Percentiles rank a stretch among this genome's conserved stretches.
phyloP scores from a whole-genome alignment of 1,139 yeast genomes.

The Saccharomyces pastorianus region DNA sequence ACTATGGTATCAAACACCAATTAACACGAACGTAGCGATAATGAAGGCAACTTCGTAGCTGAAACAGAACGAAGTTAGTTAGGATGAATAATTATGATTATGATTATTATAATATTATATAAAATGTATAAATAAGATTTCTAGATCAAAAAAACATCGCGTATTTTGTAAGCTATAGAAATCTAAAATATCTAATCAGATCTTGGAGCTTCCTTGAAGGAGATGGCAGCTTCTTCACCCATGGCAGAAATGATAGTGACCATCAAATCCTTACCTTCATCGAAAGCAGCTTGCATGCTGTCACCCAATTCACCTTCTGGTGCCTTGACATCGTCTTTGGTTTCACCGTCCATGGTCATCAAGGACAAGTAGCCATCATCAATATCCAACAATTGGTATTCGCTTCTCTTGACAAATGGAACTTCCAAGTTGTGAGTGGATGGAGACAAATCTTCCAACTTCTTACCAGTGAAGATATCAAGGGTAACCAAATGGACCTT shows the following conservation, averaged over 20 bases:
- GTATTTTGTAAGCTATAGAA: background rate
- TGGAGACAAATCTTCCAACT: slow-evolving; percentile 98
- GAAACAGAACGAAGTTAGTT: background rate
- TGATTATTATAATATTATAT: background rate
- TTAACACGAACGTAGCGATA: background rate
- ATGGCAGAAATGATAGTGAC: slow-evolving; percentile 95
- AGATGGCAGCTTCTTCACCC: slow-evolving; percentile 98
- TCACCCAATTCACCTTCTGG: slow-evolving; percentile 98
- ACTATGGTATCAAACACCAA: background rate
- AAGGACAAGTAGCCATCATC: slow-evolving; percentile 96
- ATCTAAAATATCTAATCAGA: slow-evolving; percentile 28
- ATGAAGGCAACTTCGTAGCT: background rate
- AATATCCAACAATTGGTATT: slow-evolving; percentile 93
- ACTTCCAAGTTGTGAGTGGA: slow-evolving; percentile 99
- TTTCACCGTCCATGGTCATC: slow-evolving; percentile 95
- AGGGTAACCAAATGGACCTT: slow-evolving; percentile 98
- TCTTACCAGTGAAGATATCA: slow-evolving; percentile 98
- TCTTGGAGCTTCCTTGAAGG: slow-evolving; percentile 97
- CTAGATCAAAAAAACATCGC: background rate
- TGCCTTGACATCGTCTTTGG: slow-evolving; percentile 97
- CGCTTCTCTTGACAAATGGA: slow-evolving; percentile 93
- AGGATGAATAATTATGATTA: background rate
- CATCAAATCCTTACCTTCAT: slow-evolving; percentile 94
- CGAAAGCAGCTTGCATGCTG: slow-evolving; percentile 82
- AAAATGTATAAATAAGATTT: background rate